A percentile compares a stretch with the other conserved stretches of the same genome.
Evolutionary conservation across 148 eudicot genomes (phyloP).

Genomic region (Talinum fruticosum): DNA sequence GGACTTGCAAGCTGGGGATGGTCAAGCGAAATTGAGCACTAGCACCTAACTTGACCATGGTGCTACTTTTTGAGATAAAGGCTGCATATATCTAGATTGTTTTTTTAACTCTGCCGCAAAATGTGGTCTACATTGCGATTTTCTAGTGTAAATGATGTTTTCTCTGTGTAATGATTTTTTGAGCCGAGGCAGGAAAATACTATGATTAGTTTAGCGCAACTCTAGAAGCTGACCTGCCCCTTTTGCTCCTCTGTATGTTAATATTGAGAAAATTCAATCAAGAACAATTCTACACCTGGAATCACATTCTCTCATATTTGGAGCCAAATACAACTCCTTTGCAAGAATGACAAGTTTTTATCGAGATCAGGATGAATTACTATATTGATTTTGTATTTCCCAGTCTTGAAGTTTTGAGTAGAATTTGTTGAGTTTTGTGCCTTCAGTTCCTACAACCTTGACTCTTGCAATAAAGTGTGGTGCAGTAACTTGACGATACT

Average conservation of each 20-base stretch:
- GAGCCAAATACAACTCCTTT: too few species aligned
- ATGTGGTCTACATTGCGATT: not conserved
- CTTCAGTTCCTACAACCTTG: too few species aligned
- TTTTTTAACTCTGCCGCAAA: not conserved
- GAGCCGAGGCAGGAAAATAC: not conserved
- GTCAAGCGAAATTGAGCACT: conserved; percentile 9
- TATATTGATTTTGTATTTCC: too few species aligned
- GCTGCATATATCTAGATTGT: not conserved
- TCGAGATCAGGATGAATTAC: too few species aligned
- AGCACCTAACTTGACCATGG: not conserved
- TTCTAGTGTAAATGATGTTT: not conserved
- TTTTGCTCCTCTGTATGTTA: not conserved
- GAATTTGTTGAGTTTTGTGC: too few species aligned
- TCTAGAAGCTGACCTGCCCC: not conserved
- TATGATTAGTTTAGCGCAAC: not conserved
- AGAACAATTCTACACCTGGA: too few species aligned
- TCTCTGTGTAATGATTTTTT: not conserved
- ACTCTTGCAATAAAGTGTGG: too few species aligned
- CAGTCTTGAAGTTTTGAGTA: too few species aligned
- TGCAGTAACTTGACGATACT: too few species aligned
- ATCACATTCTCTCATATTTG: too few species aligned
- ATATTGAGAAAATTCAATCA: too few species aligned
- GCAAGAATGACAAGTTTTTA: too few species aligned
- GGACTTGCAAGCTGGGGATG: conserved; percentile 22
- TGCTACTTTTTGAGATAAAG: not conserved